Evolutionary conservation across 2,329 filamentous ascomycete genomes (phyloP).

Genomic region (Hymenoscyphus fructigenus): DNA sequence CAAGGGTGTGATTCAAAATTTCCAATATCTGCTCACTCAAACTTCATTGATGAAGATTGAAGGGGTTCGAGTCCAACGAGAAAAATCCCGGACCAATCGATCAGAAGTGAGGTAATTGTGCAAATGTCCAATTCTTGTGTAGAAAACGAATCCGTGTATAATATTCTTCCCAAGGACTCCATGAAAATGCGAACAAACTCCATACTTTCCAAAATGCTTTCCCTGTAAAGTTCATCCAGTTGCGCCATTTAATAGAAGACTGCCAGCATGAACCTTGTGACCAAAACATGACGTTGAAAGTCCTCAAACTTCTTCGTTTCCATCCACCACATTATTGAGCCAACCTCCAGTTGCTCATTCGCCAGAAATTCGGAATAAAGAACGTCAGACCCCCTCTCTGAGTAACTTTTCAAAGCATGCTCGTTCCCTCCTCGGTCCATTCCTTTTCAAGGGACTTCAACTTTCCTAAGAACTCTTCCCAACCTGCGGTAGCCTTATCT

Average conservation of each 20-base stretch:
- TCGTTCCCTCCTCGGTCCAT: conserved; percentile 23
- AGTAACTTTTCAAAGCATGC: conserved; percentile 15
- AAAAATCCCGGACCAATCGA: not conserved
- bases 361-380: not conserved
- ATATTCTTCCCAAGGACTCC: not conserved
- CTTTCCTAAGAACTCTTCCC: conserved; percentile 24
- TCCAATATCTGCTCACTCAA: not conserved
- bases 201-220: not conserved
- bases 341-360: not conserved
- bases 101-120: not conserved
- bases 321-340: not conserved
- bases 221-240: not conserved
- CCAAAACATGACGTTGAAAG: not conserved
- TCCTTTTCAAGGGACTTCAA: conserved; percentile 26
- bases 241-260: not conserved
- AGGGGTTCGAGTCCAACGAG: not conserved
- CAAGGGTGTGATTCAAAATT: not conserved
- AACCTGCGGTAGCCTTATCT: conserved; percentile 19
- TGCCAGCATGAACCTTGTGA: not conserved
- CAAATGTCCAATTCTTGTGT: not conserved
- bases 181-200: not conserved
- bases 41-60: not conserved
- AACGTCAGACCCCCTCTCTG: not conserved
- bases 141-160: not conserved
- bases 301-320: not conserved